Base-by-base conservation (phyloP, 106 monocot species). In the Agapanthus africanus region DNA sequence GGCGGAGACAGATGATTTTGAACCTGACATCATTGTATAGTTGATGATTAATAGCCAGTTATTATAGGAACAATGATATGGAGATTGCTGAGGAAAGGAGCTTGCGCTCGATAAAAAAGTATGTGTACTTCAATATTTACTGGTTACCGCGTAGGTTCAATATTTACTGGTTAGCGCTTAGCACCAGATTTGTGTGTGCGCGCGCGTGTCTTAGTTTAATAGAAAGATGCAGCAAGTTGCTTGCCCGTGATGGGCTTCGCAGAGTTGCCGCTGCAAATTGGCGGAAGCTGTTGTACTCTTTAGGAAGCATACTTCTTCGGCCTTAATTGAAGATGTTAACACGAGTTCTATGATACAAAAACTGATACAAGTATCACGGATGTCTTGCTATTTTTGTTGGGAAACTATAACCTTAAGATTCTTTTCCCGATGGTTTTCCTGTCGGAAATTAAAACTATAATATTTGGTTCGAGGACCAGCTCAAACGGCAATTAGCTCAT, bases 211-310 rank as follows among this genome's bases (percentile, higher is more conserved):
- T 31, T 63, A 47, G 72, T 46, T 47, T 72, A 34, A 47, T 72
- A 60, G 72, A 72, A 23, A 59, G 42, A 63, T 72, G 62, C 32
- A 35, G 72, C 59, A 72, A 72, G 34, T 33, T 72, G n/a, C n/a
- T n/a, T n/a, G 28, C 63, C 34, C 32, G 62, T 47, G 14, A 61
- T 72, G 61, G 37, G 40, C 34, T 4, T 34, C 63, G 72, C 72
- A 35, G 62, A 62, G 22, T 23, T 34, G 23, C 30, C 42, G 44
- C 21, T 72, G 72, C n/a, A n/a, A n/a, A n/a, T n/a, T n/a, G n/a
- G n/a, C n/a, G n/a, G n/a, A n/a, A n/a, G n/a, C n/a, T n/a, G n/a
- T n/a, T n/a, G n/a, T n/a, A n/a, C n/a, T n/a, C n/a, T n/a, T n/a
- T n/a, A n/a, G n/a, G n/a, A n/a, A n/a, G n/a, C n/a, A n/a, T n/a